Base-by-base conservation (phyloP, 2,329 filamentous ascomycete genomes). In the Cordyceps pruinosa region DNA sequence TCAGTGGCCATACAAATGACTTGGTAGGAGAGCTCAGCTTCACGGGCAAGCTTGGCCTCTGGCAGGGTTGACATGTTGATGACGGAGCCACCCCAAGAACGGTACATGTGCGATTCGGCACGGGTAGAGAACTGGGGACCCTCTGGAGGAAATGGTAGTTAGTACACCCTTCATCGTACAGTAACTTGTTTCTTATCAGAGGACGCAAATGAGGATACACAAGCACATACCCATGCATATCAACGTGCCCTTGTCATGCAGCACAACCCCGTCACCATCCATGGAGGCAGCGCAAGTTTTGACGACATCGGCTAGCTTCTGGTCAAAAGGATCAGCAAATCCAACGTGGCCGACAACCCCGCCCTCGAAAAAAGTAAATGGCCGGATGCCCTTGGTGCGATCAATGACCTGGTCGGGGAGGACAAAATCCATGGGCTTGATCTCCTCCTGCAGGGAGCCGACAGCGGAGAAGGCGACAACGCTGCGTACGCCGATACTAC, bases 1-100 rank as follows among this genome's bases (percentile, higher is more conserved):
- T 99, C 94, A 28, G 94, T 99, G 34, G 90, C 90, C 94, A 99
- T 99, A 80, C 93, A 96, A 68, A 99, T 96, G 83, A 97, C 95
- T 77, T 96, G 91, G 74, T 97, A 97, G 35, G 88, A 88, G 65
- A 99, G 88, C 78, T 99, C 94, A 25, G 94, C 94, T 77, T 99
- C 94, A 55, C 90, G 86, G 10, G 94, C 94, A 21, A 99, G 85
- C 80, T 99, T 99, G 50, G 93, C 89, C 76, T 99, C 94, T 21
- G 94, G 94, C 17, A 99, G 81, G 15, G 87, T 88, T 45, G 90
- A 96, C 94, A 99, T 99, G 82, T 97, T 97, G 80, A 99, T 97
- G 54, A 97, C 89, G 63, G 84, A 88, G 64, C 92, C 93, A 66
- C 93, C 93, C 89, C 91, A 97, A 60, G 84, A 80, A 65, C 94